These are phyloP conservation scores for Lentinula edodes DNA, from an alignment of 768 basidiomycete genomes.

Conservation along the genomic window DNA sequence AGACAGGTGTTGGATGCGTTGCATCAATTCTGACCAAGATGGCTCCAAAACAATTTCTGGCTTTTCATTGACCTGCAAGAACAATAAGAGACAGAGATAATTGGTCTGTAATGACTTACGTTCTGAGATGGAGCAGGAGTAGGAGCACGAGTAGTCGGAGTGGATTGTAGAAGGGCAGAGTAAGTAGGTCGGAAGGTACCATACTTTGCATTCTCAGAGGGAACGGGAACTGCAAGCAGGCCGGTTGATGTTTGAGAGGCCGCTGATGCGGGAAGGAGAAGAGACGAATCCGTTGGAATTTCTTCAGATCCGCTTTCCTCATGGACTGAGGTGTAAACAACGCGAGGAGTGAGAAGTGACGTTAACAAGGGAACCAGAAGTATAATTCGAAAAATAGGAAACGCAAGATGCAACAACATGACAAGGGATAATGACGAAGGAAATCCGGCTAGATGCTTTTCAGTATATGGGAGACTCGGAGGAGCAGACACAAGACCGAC, in stretches of 20 bases:
- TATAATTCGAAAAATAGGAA: constrained; percentile 63
- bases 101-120: neutral
- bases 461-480: constrained; percentile 11
- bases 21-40: constrained; percentile 65
- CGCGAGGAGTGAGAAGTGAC: constrained; percentile 57
- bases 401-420: constrained; percentile 39
- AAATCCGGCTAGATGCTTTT: constrained; percentile 10
- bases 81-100: neutral
- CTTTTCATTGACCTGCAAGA: constrained; percentile 31
- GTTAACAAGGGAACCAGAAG: constrained; percentile 55
- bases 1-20: constrained; percentile 56
- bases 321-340: constrained; percentile 52
- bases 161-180: constrained; percentile 46
- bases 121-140: constrained; percentile 37
- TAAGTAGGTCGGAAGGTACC: constrained; percentile 62
- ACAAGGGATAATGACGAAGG: constrained; percentile 9
- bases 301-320: constrained; percentile 35
- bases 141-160: constrained; percentile 48
- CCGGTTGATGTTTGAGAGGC: constrained; percentile 43
- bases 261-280: constrained; percentile 41
- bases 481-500: constrained; percentile 20
- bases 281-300: constrained; percentile 41
- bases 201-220: constrained; percentile 53
- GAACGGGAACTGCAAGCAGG: constrained; percentile 38
- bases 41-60: constrained; percentile 57